Base-by-base conservation (phyloP, 148 eudicot genomes). In the Linanthus parryae region DNA sequence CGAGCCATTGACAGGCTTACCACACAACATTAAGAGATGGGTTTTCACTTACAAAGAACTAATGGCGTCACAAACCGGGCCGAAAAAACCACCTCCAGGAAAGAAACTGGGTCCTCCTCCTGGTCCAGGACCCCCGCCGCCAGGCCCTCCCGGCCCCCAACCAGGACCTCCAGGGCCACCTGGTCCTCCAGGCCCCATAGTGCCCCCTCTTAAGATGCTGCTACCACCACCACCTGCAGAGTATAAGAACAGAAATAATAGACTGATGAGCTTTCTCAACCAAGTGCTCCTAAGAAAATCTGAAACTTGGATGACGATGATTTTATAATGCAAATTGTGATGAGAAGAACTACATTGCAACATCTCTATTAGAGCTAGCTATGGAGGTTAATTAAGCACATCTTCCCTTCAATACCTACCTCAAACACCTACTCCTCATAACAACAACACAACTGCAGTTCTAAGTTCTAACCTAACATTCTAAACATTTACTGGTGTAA, bases 241-340 rank as follows among this genome's bases (percentile, higher is more conserved):
- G 72, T 31, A 31, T 49, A 54, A 57, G 85, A 78, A 52, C 38
- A 62, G 38, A 68, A 65, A 58, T 72, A 52, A 13, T 68, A 52
- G 60, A 54, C 67, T 52, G 72, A 79, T 14, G 78, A 72, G 31
- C n/a, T n/a, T n/a, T n/a, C n/a, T n/a, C n/a, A n/a, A n/a, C n/a
- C n/a, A n/a, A n/a, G n/a, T n/a, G n/a, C n/a, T n/a, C n/a, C n/a
- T n/a, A n/a, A n/a, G n/a, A n/a, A n/a, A n/a, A n/a, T n/a, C n/a
- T n/a, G n/a, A n/a, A n/a, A n/a, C n/a, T n/a, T n/a, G n/a, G n/a
- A n/a, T n/a, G n/a, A n/a, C n/a, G n/a, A n/a, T n/a, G n/a, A n/a
- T n/a, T n/a, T n/a, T n/a, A n/a, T n/a, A n/a, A n/a, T n/a, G n/a
- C n/a, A n/a, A n/a, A n/a, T n/a, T n/a, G n/a, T n/a, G n/a, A n/a